Conservation (phyloP, 306 rosid genomes). For the Malus sylvestris region DNA sequence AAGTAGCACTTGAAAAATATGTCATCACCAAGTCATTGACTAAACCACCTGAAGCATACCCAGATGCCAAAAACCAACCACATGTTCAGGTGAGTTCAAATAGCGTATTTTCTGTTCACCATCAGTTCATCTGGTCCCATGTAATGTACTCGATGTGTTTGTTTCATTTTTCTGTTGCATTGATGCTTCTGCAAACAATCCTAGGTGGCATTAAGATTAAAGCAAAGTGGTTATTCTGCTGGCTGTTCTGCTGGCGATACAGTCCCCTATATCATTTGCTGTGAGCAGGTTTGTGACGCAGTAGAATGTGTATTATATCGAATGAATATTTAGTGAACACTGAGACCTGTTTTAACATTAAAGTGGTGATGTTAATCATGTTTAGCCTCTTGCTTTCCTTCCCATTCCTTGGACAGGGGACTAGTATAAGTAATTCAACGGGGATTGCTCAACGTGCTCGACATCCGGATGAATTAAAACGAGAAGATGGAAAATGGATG, state of each 20-base stretch:
- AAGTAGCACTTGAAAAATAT: conserved; percentile 78
- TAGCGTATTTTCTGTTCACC: background rate
- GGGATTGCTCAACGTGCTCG: conserved; percentile 94
- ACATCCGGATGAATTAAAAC: conserved; percentile 93
- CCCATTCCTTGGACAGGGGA: conserved; percentile 49
- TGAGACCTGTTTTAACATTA: conserved; percentile 6
- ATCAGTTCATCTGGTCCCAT: background rate
- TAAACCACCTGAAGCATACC: conserved; percentile 89
- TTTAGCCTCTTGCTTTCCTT: background rate
- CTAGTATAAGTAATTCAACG: conserved; percentile 45
- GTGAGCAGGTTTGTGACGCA: conserved; percentile 67
- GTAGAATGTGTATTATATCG: conserved; percentile 8
- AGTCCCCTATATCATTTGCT: conserved; percentile 82
- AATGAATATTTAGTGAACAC: conserved; percentile 6
- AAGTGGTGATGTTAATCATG: conserved; percentile 14
- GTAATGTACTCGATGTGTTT: background rate
- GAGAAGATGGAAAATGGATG: conserved; percentile 91
- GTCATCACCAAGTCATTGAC: conserved; percentile 87
- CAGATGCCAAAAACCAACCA: conserved; percentile 97
- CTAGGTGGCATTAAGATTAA: conserved; percentile 92
- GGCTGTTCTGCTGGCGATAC: conserved; percentile 93
- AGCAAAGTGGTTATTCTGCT: conserved; percentile 73
- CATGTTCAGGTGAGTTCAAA: conserved; percentile 75
- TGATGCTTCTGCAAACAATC: conserved; percentile 22
- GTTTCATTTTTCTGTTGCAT: conserved; percentile 1